Base-by-base conservation (phyloP, 257 asterid genomes). In the Gentiana straminea region DNA sequence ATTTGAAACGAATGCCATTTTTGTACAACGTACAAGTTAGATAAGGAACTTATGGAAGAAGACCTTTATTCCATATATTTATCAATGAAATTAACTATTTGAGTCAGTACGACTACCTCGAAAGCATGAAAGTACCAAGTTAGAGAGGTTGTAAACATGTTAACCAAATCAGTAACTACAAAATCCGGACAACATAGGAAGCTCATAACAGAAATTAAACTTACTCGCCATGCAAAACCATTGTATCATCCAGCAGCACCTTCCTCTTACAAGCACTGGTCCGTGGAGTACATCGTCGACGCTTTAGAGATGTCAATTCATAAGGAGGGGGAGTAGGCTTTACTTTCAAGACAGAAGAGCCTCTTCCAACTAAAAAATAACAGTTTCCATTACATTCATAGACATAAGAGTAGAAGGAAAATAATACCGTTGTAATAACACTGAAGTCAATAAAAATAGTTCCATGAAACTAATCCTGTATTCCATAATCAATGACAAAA, bases 211-310 rank as follows among this genome's bases (percentile, higher is more conserved):
- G 54, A 33, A 52, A 34, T 56, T 47, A 59, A 68, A 77, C 98
- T 70, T 90, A 90, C 98, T 90, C 98, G 72, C 98, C 98, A 46
- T 91, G 98, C 83, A 91, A 76, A 74, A 87, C 98, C 98, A 91
- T 91, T 36, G 89, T 73, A 43, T 91, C 98, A 62, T 91, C 98
- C 84, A 84, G 77, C 36, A 81, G 90, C 60, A 84, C 75, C 81
- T 83, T 91, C 81, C 96, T 79, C 80, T 91, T 91, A 63, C 73
- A 63, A 55, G 82, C 70, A 75, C 67, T 70, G 60, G 83, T 63
- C 50, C 89, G 86, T 0, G 77, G 66, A 78, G 81, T 78, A 51
- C 83, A 57, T 45, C 84, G 84, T 2, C 77, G 70, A 56, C 90
- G 84, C 71, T 91, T 91, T 53, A 65, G 41, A 53, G 95, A 91